Conservation (phyloP, 225 moss, liverwort and hornwort species). For the Straminergon stramineum region DNA sequence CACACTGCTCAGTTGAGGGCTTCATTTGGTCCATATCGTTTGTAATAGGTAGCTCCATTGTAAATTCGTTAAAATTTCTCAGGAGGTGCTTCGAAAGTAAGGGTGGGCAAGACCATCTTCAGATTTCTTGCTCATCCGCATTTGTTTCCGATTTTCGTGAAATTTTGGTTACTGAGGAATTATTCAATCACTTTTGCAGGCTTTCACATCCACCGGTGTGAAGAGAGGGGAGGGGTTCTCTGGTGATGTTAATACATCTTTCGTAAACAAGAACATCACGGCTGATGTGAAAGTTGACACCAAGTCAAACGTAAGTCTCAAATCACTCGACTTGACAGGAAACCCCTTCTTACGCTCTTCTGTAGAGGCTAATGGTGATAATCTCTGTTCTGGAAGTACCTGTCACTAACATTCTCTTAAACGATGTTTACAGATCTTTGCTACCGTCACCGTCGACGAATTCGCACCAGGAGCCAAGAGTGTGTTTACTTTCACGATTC, state of each 20-base stretch:
- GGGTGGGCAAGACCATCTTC: not conserved
- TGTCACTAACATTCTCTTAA: not conserved
- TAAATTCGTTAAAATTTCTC: not conserved
- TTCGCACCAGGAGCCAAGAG: conserved; percentile 89
- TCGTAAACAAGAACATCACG: conserved; percentile 72
- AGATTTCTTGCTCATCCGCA: not conserved
- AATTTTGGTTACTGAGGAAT: not conserved
- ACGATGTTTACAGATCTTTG: conserved; percentile 51
- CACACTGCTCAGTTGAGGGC: not conserved
- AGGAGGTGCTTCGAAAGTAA: not conserved
- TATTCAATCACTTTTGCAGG: conserved; percentile 2
- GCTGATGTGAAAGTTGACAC: conserved; percentile 93
- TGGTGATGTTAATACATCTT: conserved; percentile 75
- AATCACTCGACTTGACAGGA: not conserved
- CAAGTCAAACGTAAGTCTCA: conserved; percentile 65
- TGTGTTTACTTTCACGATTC: conserved; percentile 86
- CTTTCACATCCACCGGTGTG: conserved; percentile 59
- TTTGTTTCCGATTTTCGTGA: not conserved
- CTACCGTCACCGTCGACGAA: conserved; percentile 85
- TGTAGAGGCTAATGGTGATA: not conserved
- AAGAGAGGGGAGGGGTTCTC: conserved; percentile 84
- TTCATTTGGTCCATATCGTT: not conserved
- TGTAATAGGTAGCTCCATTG: not conserved
- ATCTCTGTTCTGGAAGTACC: not conserved
- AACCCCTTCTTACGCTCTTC: not conserved